Base-by-base conservation (phyloP, 495 filamentous ascomycete genomes). In the Mytilinidion resinicola region DNA sequence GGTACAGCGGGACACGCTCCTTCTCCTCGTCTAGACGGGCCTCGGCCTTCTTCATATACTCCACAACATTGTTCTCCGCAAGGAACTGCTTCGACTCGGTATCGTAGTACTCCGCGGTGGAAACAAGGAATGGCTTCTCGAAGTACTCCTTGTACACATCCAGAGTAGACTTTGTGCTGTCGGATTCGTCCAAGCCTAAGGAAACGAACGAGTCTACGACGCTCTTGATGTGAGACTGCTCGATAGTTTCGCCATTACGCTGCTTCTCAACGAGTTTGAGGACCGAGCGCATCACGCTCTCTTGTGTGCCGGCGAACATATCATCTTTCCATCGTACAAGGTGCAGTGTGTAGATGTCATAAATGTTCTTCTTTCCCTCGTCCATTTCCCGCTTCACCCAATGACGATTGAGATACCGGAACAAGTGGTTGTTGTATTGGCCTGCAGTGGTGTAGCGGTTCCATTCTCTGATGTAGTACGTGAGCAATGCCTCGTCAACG, bases 41-140 rank as follows among this genome's bases (percentile, higher is more conserved):
- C 72, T 97, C 95, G 14, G 93, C 95, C 69, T 99, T 99, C 79
- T 97, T 97, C 95, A 97, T 97, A 73, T 97, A 99, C 68, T 99
- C 93, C 33, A 99, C 91, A 7, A 97, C 91, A 62, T 88, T 96
- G 67, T 99, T 99, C 69, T 97, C 92, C 8, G 90, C 86, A 9
- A 97, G 85, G 68, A 97, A 99, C 64, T 88, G 86, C 59, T 90
- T 87, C 53, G 91, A 96, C 69, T 99, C 93, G 41, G 86, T 85
- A 60, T 91, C 80, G 69, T 97, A 99, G 73, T 96, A 97, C 6
- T 73, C 69, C 61, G 78, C 82, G 9, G 93, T 99, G 6, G 90
- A 90, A 4, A 80, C 78, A 52, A 99, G 82, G 81, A 92, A 99
- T 0, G 93, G 95, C 61, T 77, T 80, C 76, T 99, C 91, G 72